Percentiles rank a stretch among this genome's conserved stretches.
These are phyloP conservation scores for Carex sylvatica DNA, from an alignment of 202 grass and related monocot species.

Conservation along the genomic window DNA sequence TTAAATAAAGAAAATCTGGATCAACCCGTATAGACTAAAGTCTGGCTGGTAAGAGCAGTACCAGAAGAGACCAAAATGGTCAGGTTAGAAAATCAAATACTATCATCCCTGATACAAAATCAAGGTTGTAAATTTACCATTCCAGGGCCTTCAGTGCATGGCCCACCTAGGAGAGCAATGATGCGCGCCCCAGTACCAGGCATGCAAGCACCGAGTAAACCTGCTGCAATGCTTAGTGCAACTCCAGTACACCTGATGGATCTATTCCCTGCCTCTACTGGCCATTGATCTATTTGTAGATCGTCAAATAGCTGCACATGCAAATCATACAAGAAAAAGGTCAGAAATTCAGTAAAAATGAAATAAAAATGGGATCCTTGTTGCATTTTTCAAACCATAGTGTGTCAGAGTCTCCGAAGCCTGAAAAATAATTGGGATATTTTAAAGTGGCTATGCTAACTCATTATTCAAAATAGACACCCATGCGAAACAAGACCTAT, in stretches of 20 bases:
- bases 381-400: not conserved
- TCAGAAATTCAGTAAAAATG: conserved; percentile 5
- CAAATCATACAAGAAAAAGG: conserved; percentile 10
- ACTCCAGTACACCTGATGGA: conserved; percentile 87
- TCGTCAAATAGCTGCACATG: conserved; percentile 81
- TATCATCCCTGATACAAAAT: not conserved
- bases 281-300: conserved; percentile 88
- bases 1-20: not conserved
- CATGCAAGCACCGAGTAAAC: conserved; percentile 83
- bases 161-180: conserved; percentile 80
- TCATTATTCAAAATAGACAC: conserved; percentile 4
- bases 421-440: not conserved
- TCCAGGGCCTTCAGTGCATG: conserved; percentile 93
- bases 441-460: not conserved
- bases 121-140: conserved; percentile 60
- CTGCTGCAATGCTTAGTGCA: conserved; percentile 82
- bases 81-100: not conserved
- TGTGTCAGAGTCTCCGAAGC: not conserved
- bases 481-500: not conserved
- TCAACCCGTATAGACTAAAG: not conserved
- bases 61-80: not conserved
- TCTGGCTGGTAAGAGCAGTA: not conserved
- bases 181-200: conserved; percentile 91
- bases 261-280: conserved; percentile 67
- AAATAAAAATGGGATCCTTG: not conserved